Evolutionary conservation across 2,329 filamentous ascomycete species (phyloP), one percentile per base, ranked within the genome.

Genomic region (Ophiostoma himal-ulmi): DNA sequence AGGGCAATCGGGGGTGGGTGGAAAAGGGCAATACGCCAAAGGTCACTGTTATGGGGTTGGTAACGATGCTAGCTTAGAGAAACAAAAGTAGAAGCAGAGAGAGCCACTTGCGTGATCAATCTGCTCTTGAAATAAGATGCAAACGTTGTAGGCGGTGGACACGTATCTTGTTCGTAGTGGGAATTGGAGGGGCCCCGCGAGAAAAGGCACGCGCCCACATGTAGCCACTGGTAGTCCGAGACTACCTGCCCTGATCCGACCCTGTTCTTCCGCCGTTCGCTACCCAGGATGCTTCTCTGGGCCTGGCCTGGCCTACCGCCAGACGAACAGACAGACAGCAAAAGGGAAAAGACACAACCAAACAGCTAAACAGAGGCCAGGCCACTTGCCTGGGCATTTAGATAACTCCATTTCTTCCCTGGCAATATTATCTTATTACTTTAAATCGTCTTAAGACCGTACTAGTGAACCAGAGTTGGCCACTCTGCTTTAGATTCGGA

Each of bases 181-280:
- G 72, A 73, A 73, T 73, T 72, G 52, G 52, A 72, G n/a, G 70
- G 72, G 68, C 69, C 70, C 48, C 67, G 57, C 30, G 30, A 30
- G 30, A 48, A 48, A 68, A 60, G 41, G 67, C 37, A 69, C 67
- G 41, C 14, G 7, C 22, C 22, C 26, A 13, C 26, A n/a, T 22
- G 41, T 48, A 44, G 13, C 14, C 14, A 37, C 36, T 8, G 36
- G 10, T 4, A 37, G 36, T 37, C 37, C 37, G 37, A 39, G 37
- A 39, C 37, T 39, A 39, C 37, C 37, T 39, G 20, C 34, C 62
- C 52, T 57, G 52, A n/a, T 20, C 34, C 17, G 26, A 13, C 34
- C 62, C 36, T 65, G 34, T 65, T 20, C 37, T 48, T 64, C 48
- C 72, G 57, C 69, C 68, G 69, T 65, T 48, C 11, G 68, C 52